A percentile compares a stretch with the other conserved stretches of the same genome.
phyloP scores from a whole-genome alignment of 495 filamentous ascomycete genomes.

The Neurospora sp. region DNA sequence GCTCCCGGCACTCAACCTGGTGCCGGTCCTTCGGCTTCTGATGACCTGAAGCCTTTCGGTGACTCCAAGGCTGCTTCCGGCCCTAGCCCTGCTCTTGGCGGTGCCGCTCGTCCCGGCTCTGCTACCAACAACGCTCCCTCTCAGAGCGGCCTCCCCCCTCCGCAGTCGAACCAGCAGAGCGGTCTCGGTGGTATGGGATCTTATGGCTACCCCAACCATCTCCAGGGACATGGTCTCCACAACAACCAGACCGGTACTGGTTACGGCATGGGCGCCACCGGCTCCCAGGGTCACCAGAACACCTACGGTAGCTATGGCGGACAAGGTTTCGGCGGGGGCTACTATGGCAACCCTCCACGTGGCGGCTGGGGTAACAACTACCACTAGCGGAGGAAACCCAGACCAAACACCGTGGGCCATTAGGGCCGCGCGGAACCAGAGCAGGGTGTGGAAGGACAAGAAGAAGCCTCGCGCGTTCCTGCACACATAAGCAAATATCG shows the following conservation, averaged over 20 bases:
- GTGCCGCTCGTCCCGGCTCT: slow-evolving; percentile 74
- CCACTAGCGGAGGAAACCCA: slow-evolving; percentile 23
- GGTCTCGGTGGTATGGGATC: slow-evolving; percentile 39
- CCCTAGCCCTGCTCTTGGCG: slow-evolving; percentile 75
- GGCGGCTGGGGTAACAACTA: slow-evolving; percentile 68
- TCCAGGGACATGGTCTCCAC: slow-evolving; percentile 52
- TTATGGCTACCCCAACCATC: slow-evolving; percentile 66
- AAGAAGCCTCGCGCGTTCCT: not conserved
- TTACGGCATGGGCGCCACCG: slow-evolving; percentile 59
- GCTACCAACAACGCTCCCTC: slow-evolving; percentile 64
- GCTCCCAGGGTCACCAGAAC: slow-evolving; percentile 54
- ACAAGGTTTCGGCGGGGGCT: slow-evolving; percentile 40
- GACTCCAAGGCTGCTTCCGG: slow-evolving; percentile 57
- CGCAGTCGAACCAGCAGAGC: slow-evolving; percentile 55
- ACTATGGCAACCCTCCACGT: slow-evolving; percentile 43
- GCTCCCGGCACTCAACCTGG: slow-evolving; percentile 50
- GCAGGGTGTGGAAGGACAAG: not conserved
- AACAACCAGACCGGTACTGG: slow-evolving; percentile 53
- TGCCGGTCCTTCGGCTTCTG: slow-evolving; percentile 37
- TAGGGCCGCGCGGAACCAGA: not conserved
- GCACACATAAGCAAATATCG: not conserved
- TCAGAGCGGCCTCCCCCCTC: slow-evolving; percentile 61
- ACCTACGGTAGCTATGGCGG: slow-evolving; percentile 48
- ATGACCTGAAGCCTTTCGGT: slow-evolving; percentile 69
- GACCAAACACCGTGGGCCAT: not conserved